These are phyloP conservation scores for Euptelea pleiosperma DNA, from an alignment of 164 flowering plant species.

Conservation along the genomic window DNA sequence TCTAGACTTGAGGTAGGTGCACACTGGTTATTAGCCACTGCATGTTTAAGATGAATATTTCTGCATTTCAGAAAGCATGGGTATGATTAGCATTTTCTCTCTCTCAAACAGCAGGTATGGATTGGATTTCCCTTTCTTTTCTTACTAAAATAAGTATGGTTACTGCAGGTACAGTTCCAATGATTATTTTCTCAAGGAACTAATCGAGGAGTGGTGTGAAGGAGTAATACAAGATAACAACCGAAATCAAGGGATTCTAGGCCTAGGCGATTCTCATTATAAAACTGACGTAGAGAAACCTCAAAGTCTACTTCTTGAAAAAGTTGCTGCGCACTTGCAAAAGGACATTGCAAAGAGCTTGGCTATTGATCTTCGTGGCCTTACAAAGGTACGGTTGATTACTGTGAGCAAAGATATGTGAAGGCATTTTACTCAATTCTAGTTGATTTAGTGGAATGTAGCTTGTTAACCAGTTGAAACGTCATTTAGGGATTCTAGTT, in stretches of 20 bases:
- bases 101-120: not conserved
- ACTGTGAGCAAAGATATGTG: not conserved
- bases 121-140: not conserved
- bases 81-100: not conserved
- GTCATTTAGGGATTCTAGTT: no score
- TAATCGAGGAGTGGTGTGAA: constrained; percentile 96
- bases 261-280: constrained; percentile 13
- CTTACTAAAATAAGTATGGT: not conserved
- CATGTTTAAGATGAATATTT: no score
- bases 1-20: not conserved
- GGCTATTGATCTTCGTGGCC: constrained; percentile 68
- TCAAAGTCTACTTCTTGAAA: constrained; percentile 66
- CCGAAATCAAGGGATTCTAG: constrained; percentile 26
- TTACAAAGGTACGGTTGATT: constrained; percentile 54
- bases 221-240: constrained; percentile 59
- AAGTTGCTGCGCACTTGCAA: constrained; percentile 64
- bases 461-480: no score
- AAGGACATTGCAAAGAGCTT: constrained; percentile 40
- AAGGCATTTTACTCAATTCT: no score
- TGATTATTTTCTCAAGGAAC: constrained; percentile 75
- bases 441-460: no score
- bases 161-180: constrained; percentile 71
- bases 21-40: not conserved
- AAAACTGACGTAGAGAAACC: constrained; percentile 32
- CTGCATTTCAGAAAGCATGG: no score